These are phyloP conservation scores for Gracilariopsis chorda DNA, from an alignment of 23 red algal genomes.

Conservation along the genomic window DNA sequence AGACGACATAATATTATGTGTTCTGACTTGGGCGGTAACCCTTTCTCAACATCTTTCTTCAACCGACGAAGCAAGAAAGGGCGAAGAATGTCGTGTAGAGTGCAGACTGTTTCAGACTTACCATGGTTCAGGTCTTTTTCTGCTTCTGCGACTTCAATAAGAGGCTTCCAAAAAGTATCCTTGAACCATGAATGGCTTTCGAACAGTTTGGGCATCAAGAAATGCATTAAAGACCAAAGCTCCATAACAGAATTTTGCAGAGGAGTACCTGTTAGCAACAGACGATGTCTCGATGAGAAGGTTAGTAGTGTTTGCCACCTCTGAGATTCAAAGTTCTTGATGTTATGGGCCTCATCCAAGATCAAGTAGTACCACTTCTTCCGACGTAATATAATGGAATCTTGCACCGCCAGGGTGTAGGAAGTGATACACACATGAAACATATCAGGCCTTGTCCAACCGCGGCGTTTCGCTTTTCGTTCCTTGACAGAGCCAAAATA, in stretches of 20 bases:
- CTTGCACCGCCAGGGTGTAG: slow-evolving; percentile 83
- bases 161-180: slow-evolving; percentile 89
- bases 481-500: slow-evolving; percentile 86
- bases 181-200: slow-evolving; percentile 85
- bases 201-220: slow-evolving; percentile 96
- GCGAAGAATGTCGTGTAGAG: slow-evolving; percentile 81
- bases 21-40: slow-evolving; percentile 84
- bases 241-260: slow-evolving; percentile 97
- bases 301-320: slow-evolving; percentile 88
- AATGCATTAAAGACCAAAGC: slow-evolving; percentile 96
- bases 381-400: slow-evolving; percentile 59
- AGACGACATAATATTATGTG: slow-evolving; percentile 75
- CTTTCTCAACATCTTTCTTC: slow-evolving; percentile 91
- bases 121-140: neutral
- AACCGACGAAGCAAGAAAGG: slow-evolving; percentile 94
- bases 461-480: slow-evolving; percentile 68
- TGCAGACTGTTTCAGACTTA: slow-evolving; percentile 46
- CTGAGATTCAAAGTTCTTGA: slow-evolving; percentile 96
- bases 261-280: slow-evolving; percentile 95
- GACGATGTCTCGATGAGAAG: slow-evolving; percentile 72
- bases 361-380: slow-evolving; percentile 94
- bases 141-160: slow-evolving; percentile 20
- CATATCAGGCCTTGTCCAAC: slow-evolving; percentile 82
- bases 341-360: slow-evolving; percentile 97
- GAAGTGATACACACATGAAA: slow-evolving; percentile 95